Conservation (phyloP, 176 grass and related monocot genomes). For the Thalia dealbata region DNA sequence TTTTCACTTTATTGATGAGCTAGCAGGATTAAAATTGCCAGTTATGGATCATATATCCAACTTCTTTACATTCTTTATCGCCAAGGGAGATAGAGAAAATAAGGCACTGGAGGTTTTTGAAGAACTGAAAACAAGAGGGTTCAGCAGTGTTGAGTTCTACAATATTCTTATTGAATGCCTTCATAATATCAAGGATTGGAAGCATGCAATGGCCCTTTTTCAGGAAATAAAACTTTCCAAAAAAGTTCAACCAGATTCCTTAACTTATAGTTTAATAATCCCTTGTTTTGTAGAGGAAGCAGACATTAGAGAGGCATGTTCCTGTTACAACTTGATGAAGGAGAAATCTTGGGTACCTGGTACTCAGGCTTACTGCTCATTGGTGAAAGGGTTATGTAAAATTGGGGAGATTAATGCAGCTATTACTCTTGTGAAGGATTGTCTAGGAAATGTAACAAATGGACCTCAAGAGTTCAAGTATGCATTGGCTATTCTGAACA, state of each 20-base stretch:
- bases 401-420: conserved; percentile 59
- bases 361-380: conserved; percentile 51
- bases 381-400: conserved; percentile 73
- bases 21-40: conserved; percentile 42
- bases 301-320: conserved; percentile 67
- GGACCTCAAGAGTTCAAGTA: conserved; percentile 96
- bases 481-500: conserved; percentile 63
- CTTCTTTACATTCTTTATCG: conserved; percentile 44
- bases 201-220: conserved; percentile 39
- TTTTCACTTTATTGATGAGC: conserved; percentile 39
- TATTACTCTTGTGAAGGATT: conserved; percentile 66
- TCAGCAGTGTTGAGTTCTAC: conserved; percentile 46
- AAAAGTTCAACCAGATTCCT: conserved; percentile 41
- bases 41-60: conserved; percentile 40
- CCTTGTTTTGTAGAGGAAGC: conserved; percentile 74
- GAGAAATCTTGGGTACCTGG: conserved; percentile 52
- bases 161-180: conserved; percentile 70
- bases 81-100: conserved; percentile 44
- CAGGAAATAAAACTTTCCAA: conserved; percentile 55
- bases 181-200: conserved; percentile 50
- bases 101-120: conserved; percentile 54
- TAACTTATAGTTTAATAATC: conserved; percentile 64
- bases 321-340: conserved; percentile 67
- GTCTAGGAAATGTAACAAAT: conserved; percentile 68
- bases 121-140: conserved; percentile 42